phyloP scores from a whole-genome alignment of 1,139 yeast species.

The Candida gigantensis region DNA sequence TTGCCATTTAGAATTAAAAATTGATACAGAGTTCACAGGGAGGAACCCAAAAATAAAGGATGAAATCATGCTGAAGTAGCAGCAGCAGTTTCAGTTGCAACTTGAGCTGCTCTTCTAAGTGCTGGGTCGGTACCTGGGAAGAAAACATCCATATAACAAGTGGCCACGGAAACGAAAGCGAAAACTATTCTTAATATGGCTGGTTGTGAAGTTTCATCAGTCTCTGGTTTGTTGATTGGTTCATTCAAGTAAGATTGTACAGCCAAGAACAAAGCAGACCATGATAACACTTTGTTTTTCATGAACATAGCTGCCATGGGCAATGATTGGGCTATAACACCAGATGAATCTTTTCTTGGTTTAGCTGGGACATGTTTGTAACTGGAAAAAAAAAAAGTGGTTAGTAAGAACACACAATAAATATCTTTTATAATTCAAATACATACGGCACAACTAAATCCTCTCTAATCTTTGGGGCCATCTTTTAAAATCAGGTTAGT shows the following conservation, averaged over 20 bases:
- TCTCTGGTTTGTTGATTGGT: slow-evolving; percentile 40
- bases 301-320: slow-evolving; percentile 71
- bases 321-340: slow-evolving; percentile 56
- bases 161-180: slow-evolving; percentile 46
- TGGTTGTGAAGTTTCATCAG: slow-evolving; percentile 34
- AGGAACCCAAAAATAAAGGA: neutral
- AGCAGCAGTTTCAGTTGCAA: slow-evolving; percentile 22
- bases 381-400: slow-evolving; percentile 20
- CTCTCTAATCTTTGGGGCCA: slow-evolving; percentile 37
- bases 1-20: too few species aligned
- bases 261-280: slow-evolving; percentile 56
- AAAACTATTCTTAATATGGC: slow-evolving; percentile 48
- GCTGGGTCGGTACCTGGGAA: slow-evolving; percentile 40
- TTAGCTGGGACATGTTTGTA: slow-evolving; percentile 53
- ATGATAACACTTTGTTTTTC: slow-evolving; percentile 55
- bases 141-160: slow-evolving; percentile 55
- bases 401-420: slow-evolving; percentile 7
- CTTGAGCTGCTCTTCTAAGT: slow-evolving; percentile 22
- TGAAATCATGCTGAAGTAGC: slow-evolving; percentile 7
- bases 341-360: slow-evolving; percentile 43
- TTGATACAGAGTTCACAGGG: too few species aligned
- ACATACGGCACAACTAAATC: slow-evolving; percentile 44
- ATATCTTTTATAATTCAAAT: neutral
- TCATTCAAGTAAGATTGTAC: slow-evolving; percentile 51
- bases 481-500: slow-evolving; percentile 7